These are phyloP conservation scores for Saraca asoca DNA, from an alignment of 331 rosid genomes.

Conservation along the genomic window DNA sequence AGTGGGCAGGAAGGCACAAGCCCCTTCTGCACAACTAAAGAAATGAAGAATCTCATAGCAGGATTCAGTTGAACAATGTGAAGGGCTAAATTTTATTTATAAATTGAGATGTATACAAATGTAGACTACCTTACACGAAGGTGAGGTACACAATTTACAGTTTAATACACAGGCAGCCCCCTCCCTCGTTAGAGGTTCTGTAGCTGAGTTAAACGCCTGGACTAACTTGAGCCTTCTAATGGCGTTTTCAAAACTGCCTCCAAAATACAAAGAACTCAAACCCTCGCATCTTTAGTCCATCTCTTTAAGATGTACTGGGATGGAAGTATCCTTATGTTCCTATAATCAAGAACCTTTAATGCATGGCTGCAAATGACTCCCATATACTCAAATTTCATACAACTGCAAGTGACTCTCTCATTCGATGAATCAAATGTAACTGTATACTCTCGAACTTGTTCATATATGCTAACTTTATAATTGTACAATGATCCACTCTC, in stretches of 20 bases:
- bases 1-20: too few species aligned
- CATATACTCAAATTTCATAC: constrained; percentile 63
- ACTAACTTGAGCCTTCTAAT: constrained; percentile 1
- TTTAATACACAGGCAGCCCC: too few species aligned
- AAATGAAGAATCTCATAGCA: too few species aligned
- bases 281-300: constrained; percentile 67
- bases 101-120: too few species aligned
- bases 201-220: too few species aligned
- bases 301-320: constrained; percentile 57
- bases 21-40: too few species aligned
- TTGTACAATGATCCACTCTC: constrained; percentile 40
- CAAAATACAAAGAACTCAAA: constrained; percentile 30
- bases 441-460: constrained; percentile 40
- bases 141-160: too few species aligned
- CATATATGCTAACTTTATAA: constrained; percentile 52
- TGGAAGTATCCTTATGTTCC: constrained; percentile 57
- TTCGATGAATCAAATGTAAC: constrained; percentile 50
- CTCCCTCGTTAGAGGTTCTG: too few species aligned
- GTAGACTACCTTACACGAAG: too few species aligned
- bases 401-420: constrained; percentile 57
- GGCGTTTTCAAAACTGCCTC: background rate
- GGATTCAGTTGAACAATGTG: too few species aligned
- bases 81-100: too few species aligned
- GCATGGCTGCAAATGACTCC: constrained; percentile 63
- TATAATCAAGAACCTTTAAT: constrained; percentile 56